Percentiles rank a stretch among this genome's conserved stretches.
These are phyloP conservation scores for Alternaria sp. DNA, from an alignment of 2,329 filamentous ascomycete species.

Conservation along the genomic window DNA sequence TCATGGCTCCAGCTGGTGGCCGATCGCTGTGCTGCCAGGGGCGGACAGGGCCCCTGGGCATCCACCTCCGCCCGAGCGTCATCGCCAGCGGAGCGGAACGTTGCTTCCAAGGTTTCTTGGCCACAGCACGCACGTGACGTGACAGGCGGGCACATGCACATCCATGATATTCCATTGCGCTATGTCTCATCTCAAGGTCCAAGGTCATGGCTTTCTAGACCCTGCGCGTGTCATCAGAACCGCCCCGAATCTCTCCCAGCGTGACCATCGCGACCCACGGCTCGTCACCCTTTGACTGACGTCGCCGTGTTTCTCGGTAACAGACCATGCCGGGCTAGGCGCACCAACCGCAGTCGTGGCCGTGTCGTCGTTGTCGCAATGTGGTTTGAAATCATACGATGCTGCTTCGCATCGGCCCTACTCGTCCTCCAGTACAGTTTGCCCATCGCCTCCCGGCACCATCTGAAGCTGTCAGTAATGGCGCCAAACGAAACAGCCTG, in stretches of 20 bases:
- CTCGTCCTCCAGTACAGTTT: slow-evolving; percentile 35
- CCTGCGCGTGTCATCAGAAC: slow-evolving; percentile 6
- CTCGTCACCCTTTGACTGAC: neutral
- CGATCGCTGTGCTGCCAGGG: slow-evolving; percentile 6
- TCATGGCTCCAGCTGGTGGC: neutral
- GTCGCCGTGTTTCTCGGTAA: neutral
- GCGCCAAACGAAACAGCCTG: neutral
- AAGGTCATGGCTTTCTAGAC: neutral
- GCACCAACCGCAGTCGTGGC: slow-evolving; percentile 1
- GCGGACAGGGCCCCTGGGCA: slow-evolving; percentile 23
- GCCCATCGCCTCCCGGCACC: slow-evolving; percentile 44
- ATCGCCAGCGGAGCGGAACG: slow-evolving; percentile 5
- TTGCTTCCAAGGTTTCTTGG: neutral
- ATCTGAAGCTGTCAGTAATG: slow-evolving; percentile 31
- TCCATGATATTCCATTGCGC: neutral
- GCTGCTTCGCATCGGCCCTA: slow-evolving; percentile 2
- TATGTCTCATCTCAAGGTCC: neutral
- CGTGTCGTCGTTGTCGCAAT: neutral
- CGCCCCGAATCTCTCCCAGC: slow-evolving; percentile 5
- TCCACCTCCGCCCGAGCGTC: slow-evolving; percentile 1
- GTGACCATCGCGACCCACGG: slow-evolving; percentile 1
- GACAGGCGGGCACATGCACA: neutral
- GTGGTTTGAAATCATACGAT: slow-evolving; percentile 1
- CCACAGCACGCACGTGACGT: neutral
- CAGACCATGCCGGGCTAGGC: neutral